phyloP scores from a whole-genome alignment of 495 filamentous ascomycete genomes.

The Annulohypoxylon bovei region DNA sequence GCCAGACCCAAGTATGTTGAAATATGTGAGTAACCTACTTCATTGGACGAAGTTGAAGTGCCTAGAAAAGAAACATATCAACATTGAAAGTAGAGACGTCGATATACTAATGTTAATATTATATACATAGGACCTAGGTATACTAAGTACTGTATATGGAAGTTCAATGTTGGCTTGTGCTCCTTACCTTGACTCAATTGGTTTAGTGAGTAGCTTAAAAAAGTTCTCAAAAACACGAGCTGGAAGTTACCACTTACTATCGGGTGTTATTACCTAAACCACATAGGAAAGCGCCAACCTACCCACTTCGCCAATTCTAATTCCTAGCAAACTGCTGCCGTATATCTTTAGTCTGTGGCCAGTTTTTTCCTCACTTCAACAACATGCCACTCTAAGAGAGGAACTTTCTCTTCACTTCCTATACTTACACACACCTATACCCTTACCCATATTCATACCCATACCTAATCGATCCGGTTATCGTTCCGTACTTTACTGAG shows the following conservation, averaged over 20 bases:
- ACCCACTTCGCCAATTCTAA: constrained; percentile 1
- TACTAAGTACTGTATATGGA: too few relatives aligned
- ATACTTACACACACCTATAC: neutral
- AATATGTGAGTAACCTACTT: neutral
- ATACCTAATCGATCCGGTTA: neutral
- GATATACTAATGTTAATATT: neutral
- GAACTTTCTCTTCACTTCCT: neutral
- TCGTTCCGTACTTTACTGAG: constrained; percentile 18
- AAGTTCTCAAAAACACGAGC: neutral
- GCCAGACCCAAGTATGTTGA: neutral
- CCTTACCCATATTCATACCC: neutral
- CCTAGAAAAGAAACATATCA: neutral
- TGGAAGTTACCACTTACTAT: constrained; percentile 1
- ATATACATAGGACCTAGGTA: too few relatives aligned
- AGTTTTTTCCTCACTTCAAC: constrained; percentile 10
- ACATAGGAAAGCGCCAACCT: constrained; percentile 16
- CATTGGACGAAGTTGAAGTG: neutral
- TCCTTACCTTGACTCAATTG: constrained; percentile 15
- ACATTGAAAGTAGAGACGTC: neutral
- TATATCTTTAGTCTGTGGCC: constrained; percentile 9
- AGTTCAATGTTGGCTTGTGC: constrained; percentile 9
- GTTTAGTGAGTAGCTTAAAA: neutral
- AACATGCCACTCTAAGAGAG: constrained; percentile 15
- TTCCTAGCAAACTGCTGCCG: constrained; percentile 10
- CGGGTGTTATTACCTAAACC: constrained; percentile 30